Percentiles rank a stretch among this genome's conserved stretches.
These are phyloP conservation scores for Colletotrichum tabaci DNA, from an alignment of 2,329 filamentous ascomycete species.

Conservation along the genomic window DNA sequence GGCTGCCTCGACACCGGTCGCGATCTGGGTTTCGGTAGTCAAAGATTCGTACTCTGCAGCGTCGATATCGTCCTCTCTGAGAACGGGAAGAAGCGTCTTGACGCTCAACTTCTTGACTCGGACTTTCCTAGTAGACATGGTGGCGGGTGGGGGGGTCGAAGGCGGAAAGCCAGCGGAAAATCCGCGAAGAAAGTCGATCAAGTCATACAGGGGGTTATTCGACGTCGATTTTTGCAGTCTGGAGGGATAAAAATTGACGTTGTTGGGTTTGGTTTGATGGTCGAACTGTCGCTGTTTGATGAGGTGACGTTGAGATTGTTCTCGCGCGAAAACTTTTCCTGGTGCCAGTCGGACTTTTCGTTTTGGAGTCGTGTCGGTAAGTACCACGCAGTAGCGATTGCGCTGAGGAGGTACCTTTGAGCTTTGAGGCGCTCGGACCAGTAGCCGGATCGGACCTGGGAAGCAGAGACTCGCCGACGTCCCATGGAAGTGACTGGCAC, in stretches of 20 bases:
- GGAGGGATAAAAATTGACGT: conserved; percentile 66
- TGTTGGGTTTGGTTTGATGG: conserved; percentile 70
- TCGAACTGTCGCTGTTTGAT: conserved; percentile 61
- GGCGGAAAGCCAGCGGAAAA: conserved; percentile 67
- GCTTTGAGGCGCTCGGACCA: conserved; percentile 39
- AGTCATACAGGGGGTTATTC: conserved; percentile 72
- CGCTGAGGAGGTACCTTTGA: conserved; percentile 29
- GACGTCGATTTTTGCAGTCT: conserved; percentile 66
- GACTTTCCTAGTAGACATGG: conserved; percentile 78
- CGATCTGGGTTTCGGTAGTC: conserved; percentile 86
- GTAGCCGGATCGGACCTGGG: conserved; percentile 29
- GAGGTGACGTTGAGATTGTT: conserved; percentile 71
- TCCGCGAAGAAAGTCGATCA: conserved; percentile 75
- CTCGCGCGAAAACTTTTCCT: conserved; percentile 70
- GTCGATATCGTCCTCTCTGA: conserved; percentile 93
- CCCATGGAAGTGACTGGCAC: conserved; percentile 17
- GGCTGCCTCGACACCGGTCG: conserved; percentile 95
- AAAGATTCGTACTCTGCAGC: conserved; percentile 88
- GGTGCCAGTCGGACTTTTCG: conserved; percentile 43
- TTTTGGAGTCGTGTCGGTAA: conserved; percentile 32
- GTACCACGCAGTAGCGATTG: conserved; percentile 36
- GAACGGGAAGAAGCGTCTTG: conserved; percentile 88
- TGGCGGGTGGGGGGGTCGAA: conserved; percentile 56
- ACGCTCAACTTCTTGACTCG: conserved; percentile 92
- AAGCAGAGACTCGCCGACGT: conserved; percentile 34